phyloP scores from a whole-genome alignment of 352 stramenopile genomes.

The Globisporangium emineosum region DNA sequence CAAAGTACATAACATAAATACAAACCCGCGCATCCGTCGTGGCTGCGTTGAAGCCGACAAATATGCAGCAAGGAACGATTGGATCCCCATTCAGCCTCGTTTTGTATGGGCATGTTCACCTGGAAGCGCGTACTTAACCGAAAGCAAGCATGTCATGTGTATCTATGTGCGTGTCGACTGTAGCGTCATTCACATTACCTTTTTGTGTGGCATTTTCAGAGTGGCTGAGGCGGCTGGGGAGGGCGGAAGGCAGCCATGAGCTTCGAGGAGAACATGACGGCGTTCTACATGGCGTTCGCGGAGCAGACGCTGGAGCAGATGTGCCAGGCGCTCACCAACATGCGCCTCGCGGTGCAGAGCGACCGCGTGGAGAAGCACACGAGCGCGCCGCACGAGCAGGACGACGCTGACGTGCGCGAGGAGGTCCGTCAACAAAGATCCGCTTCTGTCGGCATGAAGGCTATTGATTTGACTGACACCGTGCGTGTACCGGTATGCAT shows the following conservation, averaged over 20 bases:
- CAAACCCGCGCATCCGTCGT: background rate
- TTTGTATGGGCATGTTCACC: background rate
- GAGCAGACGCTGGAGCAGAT: conserved; percentile 69
- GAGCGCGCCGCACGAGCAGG: conserved; percentile 16
- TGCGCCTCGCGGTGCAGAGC: conserved; percentile 43
- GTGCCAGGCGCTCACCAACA: conserved; percentile 55
- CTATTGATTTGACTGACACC: background rate
- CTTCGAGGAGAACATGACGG: conserved; percentile 79
- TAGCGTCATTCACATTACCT: background rate
- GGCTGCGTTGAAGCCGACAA: background rate
- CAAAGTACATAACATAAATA: conserved; percentile 10
- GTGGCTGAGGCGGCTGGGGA: background rate
- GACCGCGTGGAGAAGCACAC: conserved; percentile 14
- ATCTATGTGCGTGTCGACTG: background rate
- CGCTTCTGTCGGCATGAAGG: background rate
- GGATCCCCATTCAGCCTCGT: background rate
- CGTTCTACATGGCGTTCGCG: conserved; percentile 80
- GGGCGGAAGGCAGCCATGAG: conserved; percentile 28
- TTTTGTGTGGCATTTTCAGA: no score
- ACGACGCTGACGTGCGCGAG: conserved; percentile 43
- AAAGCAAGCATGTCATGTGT: background rate
- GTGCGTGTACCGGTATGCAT: background rate
- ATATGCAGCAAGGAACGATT: background rate
- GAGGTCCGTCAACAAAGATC: conserved; percentile 32
- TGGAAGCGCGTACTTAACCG: no score